Base-by-base conservation (phyloP, 2,329 filamentous ascomycete species). In the Rosellinia necatrix region DNA sequence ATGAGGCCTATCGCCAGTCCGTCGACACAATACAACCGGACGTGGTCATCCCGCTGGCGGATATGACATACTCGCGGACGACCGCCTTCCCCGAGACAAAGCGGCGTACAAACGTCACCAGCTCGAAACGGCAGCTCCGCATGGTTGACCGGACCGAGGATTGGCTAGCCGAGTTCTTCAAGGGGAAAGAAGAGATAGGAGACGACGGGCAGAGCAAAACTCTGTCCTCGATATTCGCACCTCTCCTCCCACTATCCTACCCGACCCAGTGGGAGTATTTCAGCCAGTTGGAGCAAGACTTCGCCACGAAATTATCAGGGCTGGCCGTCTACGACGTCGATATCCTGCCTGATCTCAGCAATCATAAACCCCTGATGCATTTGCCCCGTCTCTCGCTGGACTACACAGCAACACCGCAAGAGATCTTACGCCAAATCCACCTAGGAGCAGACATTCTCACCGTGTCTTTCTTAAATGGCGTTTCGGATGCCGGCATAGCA, bases 121-220 rank as follows among this genome's bases (percentile, higher is more conserved):
- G 86, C 2, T 76, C 81, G 6, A 97, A 96, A 73, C 83, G 92
- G 41, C 83, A 89, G 42, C 79, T 85, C 30, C 92, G 90, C 67
- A 97, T 96, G 86, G 87, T 86, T 21, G 91, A 94, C 68, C 82
- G 93, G 53, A 96, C 91, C 1, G 89, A 94, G 69, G 81, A 83
- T 32, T 97, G 92, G 91, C 78, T 93, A 15, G 82, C 84, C 21
- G 83, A 89, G 60, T 84, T 91, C 47, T 77, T 92, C 30, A 73
- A 75, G 13, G 4, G 13, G 24, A 24, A 41, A 24, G 70, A 76
- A 50, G 72, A 71, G 24, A 24, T 41, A 24, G 70, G 76, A 50
- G 72, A 71, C 9, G 62, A 68, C n/a, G 65, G 67, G 15, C 65
- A 69, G 17, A 68, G 56, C 6, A 67, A 66, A 12, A 43, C 65